Base-by-base conservation (phyloP, 2,329 filamentous ascomycete genomes). In the Erysiphe neolycopersici region DNA sequence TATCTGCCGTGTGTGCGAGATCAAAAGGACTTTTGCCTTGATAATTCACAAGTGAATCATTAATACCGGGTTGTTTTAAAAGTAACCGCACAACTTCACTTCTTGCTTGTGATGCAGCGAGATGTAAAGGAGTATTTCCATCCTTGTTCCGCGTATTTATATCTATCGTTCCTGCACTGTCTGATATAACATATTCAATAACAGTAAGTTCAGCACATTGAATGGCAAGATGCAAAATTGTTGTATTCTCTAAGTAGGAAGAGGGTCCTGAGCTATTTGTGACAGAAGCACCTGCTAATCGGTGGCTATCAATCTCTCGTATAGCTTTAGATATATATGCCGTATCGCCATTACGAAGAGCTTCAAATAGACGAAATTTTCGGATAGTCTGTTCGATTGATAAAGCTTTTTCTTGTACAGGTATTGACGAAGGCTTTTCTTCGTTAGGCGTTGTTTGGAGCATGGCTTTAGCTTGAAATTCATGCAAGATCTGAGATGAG, bases 181-280 rank as follows among this genome's bases (percentile, higher is more conserved):
- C 70, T 1, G 83, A 85, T 38, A 98, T 63, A n/a, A 95, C 79
- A 54, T 87, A 94, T 58, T 98, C 85, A 44, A 98, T 79, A 26
- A 98, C 84, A 17, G 82, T 76, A 41, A 79, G 70, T 58, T 95
- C 89, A 42, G 89, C 87, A 60, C 87, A 95, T 61, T 98, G 89
- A 38, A 95, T 83, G 22, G 89, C 85, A 36, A 98, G 67, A 59
- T 98, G 87, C 33, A 98, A 67, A 37, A 95, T 78, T 1, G 82
- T 89, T 0, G 85, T 94, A 44, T 91, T 85, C 46, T 85, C 79
- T 26, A 84, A 58, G 50, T 59, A 53, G 47, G 60, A 54, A n/a
- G 48, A 50, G 10, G 31, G 17, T 13, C 9, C 37, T 22, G 37
- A 11, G 16, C 53, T 46, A 3, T 46, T 47, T 16, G 44, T 49